phyloP scores from a whole-genome alignment of 345 rosid genomes.

The Gossypium stocksii region DNA sequence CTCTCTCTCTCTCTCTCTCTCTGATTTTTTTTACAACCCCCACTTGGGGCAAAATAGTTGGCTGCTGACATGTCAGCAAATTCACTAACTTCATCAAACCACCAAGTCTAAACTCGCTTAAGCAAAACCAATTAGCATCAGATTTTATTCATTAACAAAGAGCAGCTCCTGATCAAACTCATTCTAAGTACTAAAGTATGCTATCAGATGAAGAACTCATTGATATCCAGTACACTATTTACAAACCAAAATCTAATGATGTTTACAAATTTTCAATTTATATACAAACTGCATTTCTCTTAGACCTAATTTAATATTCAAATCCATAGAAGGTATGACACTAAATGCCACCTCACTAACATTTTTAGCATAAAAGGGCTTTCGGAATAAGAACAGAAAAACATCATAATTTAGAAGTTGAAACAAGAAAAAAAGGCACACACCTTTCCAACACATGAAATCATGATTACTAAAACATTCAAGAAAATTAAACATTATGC shows the following conservation, averaged over 20 bases:
- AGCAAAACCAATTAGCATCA: too few species aligned
- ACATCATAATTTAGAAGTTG: not conserved
- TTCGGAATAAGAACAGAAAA: not conserved
- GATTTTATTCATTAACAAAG: not conserved
- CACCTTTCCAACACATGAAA: not conserved
- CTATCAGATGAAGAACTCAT: not conserved
- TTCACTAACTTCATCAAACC: not conserved
- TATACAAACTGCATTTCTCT: not conserved
- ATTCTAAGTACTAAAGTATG: not conserved
- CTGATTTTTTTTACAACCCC: not conserved
- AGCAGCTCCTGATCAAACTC: not conserved
- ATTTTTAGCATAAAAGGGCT: not conserved
- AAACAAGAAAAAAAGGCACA: not conserved
- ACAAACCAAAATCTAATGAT: not conserved
- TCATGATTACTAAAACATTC: not conserved
- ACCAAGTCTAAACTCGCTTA: not conserved
- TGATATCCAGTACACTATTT: not conserved
- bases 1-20: not conserved
- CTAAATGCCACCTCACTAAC: not conserved
- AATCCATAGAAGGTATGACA: not conserved
- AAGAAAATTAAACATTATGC: slow-evolving; percentile 2
- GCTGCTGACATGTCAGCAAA: slow-evolving; percentile 4
- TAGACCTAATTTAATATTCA: not conserved
- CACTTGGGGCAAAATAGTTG: not conserved
- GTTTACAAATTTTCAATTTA: not conserved